These are phyloP conservation scores for Leccinum longicurvipes DNA, from an alignment of 768 basidiomycete species.

Conservation along the genomic window DNA sequence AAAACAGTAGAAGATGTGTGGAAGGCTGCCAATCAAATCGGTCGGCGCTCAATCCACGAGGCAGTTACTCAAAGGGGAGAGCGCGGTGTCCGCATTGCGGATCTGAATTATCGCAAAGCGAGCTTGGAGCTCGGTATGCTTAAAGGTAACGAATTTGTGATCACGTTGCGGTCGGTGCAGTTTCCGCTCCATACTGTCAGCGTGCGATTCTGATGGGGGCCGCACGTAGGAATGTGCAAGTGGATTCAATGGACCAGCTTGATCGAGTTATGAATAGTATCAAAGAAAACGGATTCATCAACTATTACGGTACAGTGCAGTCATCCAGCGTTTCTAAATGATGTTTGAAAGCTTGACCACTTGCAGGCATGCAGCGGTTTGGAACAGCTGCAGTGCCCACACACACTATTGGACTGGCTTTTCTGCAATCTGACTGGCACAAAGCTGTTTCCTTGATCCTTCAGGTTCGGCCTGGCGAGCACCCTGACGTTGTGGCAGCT, in stretches of 20 bases:
- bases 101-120: constrained; percentile 80
- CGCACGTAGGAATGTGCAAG: constrained; percentile 72
- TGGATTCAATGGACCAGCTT: constrained; percentile 66
- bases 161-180: constrained; percentile 73
- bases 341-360: constrained; percentile 2
- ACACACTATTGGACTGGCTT: constrained; percentile 87
- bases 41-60: constrained; percentile 53
- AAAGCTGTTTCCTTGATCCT: constrained; percentile 81
- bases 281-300: constrained; percentile 88
- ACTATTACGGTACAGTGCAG: constrained; percentile 78
- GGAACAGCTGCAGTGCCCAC: constrained; percentile 96
- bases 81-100: constrained; percentile 82
- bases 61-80: constrained; percentile 76
- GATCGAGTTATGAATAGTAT: constrained; percentile 74
- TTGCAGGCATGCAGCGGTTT: constrained; percentile 94
- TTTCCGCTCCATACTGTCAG: constrained; percentile 15
- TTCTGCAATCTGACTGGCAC: constrained; percentile 89
- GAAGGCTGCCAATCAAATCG: constrained; percentile 72
- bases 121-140: constrained; percentile 92
- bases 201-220: background rate
- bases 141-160: constrained; percentile 93
- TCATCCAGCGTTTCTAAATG: background rate
- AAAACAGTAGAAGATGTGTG: constrained; percentile 84
- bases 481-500: constrained; percentile 83
- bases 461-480: constrained; percentile 81